These are phyloP conservation scores for Penicillium sp. DNA, from an alignment of 2,329 filamentous ascomycete species.

Conservation along the genomic window DNA sequence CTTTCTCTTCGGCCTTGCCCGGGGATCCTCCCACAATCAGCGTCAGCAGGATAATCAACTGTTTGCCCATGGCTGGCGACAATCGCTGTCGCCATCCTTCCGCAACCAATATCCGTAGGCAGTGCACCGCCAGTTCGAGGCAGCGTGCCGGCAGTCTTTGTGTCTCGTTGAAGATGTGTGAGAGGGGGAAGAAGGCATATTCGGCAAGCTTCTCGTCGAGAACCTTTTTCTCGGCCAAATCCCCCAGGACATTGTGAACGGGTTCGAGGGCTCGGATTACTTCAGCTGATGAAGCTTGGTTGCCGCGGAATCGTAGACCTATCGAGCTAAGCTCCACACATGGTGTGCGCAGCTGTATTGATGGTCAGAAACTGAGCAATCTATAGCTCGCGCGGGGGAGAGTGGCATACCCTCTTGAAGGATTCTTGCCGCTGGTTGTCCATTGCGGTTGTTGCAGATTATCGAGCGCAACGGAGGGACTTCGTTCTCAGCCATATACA, in stretches of 20 bases:
- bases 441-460: slow-evolving; percentile 26
- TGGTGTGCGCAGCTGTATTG: slow-evolving; percentile 53
- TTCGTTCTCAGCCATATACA: neutral
- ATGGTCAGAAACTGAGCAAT: slow-evolving; percentile 18
- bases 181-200: slow-evolving; percentile 92
- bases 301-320: slow-evolving; percentile 51
- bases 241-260: slow-evolving; percentile 40
- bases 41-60: slow-evolving; percentile 80
- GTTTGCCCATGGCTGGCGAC: slow-evolving; percentile 70
- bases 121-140: slow-evolving; percentile 74
- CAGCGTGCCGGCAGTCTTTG: slow-evolving; percentile 65
- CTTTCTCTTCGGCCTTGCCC: slow-evolving; percentile 44
- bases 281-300: slow-evolving; percentile 45
- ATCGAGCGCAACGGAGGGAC: neutral
- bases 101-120: slow-evolving; percentile 68
- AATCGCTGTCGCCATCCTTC: slow-evolving; percentile 77
- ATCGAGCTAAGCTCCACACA: slow-evolving; percentile 60
- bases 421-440: slow-evolving; percentile 40
- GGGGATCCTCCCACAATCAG: slow-evolving; percentile 75
- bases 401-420: slow-evolving; percentile 39
- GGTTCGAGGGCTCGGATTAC: slow-evolving; percentile 50
- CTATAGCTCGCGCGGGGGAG: neutral
- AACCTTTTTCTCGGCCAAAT: slow-evolving; percentile 40
- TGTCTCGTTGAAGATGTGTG: slow-evolving; percentile 77
- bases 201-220: slow-evolving; percentile 83